Conservation (phyloP, 2,329 filamentous ascomycete species). For the Epichloe uncinata region DNA sequence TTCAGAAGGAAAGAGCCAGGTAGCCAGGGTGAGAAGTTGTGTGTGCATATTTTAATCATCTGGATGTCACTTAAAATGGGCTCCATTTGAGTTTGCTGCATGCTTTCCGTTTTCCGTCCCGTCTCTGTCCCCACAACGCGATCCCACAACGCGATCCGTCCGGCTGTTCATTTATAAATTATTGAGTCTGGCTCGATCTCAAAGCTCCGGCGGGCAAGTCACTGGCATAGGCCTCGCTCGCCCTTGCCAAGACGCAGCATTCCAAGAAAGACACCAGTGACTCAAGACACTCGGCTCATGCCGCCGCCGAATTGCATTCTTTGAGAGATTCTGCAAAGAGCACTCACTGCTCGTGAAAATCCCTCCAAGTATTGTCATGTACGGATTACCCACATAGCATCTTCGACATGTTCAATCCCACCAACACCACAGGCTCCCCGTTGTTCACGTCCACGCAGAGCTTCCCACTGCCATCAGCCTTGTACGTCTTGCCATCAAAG, state of each 20-base stretch:
- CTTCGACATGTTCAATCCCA: not conserved
- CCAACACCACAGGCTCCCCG: slow-evolving; percentile 27
- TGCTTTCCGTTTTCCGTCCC: not conserved
- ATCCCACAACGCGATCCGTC: not conserved
- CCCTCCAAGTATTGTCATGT: not conserved
- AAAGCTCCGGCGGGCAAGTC: not conserved
- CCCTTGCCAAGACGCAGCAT: not conserved
- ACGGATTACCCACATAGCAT: not conserved
- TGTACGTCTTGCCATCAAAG: slow-evolving; percentile 22
- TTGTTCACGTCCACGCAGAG: slow-evolving; percentile 27
- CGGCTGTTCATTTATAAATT: not conserved
- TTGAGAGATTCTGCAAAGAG: too few relatives aligned
- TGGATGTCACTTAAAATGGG: not conserved
- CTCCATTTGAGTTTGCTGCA: not conserved
- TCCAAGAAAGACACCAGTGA: not conserved
- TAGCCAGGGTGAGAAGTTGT: not conserved
- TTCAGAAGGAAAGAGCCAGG: not conserved
- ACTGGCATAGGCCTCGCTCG: not conserved
- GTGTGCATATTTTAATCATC: not conserved
- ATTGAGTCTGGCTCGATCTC: not conserved
- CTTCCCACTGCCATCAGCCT: slow-evolving; percentile 25
- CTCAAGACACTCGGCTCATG: not conserved
- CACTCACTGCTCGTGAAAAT: too few relatives aligned
- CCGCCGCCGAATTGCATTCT: too few relatives aligned
- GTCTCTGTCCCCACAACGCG: not conserved